Conservation (phyloP, 208 protist species). For the Trypanosoma boissoni region DNA sequence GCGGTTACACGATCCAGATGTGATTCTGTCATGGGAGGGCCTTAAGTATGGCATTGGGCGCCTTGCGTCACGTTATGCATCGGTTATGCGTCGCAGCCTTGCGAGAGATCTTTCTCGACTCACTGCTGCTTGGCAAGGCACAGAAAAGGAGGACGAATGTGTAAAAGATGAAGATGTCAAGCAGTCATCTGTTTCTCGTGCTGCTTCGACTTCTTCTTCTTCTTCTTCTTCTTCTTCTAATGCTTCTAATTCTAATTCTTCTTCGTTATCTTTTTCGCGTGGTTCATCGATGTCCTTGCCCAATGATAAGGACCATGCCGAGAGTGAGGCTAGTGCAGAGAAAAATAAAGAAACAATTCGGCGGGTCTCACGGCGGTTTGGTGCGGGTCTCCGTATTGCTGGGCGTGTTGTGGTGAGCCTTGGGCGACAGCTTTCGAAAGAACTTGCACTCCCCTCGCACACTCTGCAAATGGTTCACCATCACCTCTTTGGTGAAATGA, state of each 20-base stretch:
- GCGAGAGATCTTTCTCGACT: constrained; percentile 52
- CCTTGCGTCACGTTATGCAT: constrained; percentile 55
- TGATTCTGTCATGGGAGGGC: constrained; percentile 78
- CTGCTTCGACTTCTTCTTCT: background rate
- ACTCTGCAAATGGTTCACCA: constrained; percentile 53
- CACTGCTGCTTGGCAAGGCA: background rate
- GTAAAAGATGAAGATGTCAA: background rate
- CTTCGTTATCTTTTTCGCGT: constrained; percentile 1
- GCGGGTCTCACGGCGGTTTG: constrained; percentile 49
- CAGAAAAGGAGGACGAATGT: background rate
- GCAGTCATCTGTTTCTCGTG: background rate
- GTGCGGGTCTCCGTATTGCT: constrained; percentile 35
- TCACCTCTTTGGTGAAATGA: constrained; percentile 37
- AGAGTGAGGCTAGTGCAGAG: too few relatives aligned
- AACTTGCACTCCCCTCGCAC: constrained; percentile 51
- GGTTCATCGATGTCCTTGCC: too few relatives aligned
- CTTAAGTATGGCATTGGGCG: constrained; percentile 64
- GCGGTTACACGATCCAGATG: constrained; percentile 52
- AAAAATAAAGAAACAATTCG: constrained; percentile 6
- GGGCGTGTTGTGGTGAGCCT: constrained; percentile 67
- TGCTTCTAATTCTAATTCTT: too few relatives aligned
- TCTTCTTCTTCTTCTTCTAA: background rate
- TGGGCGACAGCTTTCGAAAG: constrained; percentile 57
- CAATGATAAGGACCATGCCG: too few relatives aligned
- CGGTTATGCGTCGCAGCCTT: constrained; percentile 46